Percentiles rank a stretch among this genome's conserved stretches.
Evolutionary conservation across 257 asterid species (phyloP).

Genomic region (Plantago ovata): DNA sequence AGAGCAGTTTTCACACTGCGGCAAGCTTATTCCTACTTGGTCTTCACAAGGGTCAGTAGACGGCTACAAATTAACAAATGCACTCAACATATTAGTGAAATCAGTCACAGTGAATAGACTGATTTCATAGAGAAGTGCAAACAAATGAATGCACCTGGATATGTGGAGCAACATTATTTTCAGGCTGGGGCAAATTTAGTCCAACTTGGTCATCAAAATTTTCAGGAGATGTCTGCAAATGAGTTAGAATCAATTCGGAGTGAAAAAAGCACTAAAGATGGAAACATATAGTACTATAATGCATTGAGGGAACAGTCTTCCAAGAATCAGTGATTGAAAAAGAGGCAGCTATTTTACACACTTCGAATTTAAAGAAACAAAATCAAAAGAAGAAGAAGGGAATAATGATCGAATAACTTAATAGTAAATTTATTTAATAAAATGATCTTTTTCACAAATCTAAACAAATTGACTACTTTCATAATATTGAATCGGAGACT

Average conservation of each 20-base stretch:
- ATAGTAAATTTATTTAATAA: too few relatives aligned
- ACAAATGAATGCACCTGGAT: conserved; percentile 18
- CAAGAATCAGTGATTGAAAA: too few relatives aligned
- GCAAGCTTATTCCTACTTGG: conserved; percentile 9
- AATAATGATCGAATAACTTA: too few relatives aligned
- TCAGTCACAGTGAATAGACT: not conserved
- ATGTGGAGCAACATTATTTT: conserved; percentile 15
- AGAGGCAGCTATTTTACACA: too few relatives aligned
- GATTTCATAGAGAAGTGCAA: conserved; percentile 1
- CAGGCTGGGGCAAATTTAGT: conserved; percentile 18
- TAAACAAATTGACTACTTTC: not conserved
- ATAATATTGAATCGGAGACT: not conserved
- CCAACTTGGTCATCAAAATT: conserved; percentile 7
- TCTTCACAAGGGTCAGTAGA: conserved; percentile 11
- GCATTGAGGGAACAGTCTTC: too few relatives aligned
- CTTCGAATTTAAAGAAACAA: too few relatives aligned
- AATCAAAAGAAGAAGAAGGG: too few relatives aligned
- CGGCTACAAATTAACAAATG: conserved; percentile 28
- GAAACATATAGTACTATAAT: too few relatives aligned
- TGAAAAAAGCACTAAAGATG: too few relatives aligned
- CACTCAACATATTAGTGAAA: too few relatives aligned
- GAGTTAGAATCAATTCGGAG: conserved; percentile 12
- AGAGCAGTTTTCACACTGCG: conserved; percentile 17
- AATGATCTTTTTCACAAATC: too few relatives aligned
- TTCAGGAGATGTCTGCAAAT: conserved; percentile 22